These are phyloP conservation scores for Cytospora leucostoma DNA, from an alignment of 2,329 filamentous ascomycete genomes.

Conservation along the genomic window DNA sequence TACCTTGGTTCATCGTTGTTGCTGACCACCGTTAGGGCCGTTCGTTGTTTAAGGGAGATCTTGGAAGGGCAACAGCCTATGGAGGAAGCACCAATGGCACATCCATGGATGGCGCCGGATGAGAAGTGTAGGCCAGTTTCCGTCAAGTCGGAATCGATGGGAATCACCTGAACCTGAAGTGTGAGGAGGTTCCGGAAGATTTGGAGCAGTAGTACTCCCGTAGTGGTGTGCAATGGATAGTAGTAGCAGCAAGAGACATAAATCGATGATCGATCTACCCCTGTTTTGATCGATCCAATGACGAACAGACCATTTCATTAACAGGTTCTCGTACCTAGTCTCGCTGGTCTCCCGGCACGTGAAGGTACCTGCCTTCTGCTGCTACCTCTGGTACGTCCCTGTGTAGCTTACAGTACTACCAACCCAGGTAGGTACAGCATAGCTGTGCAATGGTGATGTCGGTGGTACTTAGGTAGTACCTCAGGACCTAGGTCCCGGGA, in stretches of 20 bases:
- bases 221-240: slow-evolving; percentile 1
- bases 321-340: slow-evolving; percentile 15
- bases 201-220: no score
- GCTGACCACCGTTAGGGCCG: not conserved
- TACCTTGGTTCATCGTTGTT: not conserved
- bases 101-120: not conserved
- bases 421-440: no score
- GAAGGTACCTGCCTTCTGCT: no score
- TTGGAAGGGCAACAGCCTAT: no score
- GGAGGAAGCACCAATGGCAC: no score
- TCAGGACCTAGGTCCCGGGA: no score
- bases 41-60: not conserved
- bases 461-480: no score
- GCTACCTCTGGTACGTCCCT: no score
- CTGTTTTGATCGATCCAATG: slow-evolving; percentile 23
- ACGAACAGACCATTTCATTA: slow-evolving; percentile 24
- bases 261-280: not conserved
- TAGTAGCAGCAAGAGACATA: not conserved
- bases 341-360: no score
- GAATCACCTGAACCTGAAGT: slow-evolving; percentile 20
- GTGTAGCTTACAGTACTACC: no score
- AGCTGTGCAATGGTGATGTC: no score
- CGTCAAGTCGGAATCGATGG: not conserved
- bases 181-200: slow-evolving; percentile 3
- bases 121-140: not conserved